Percentiles rank a stretch among this genome's conserved stretches.
These are phyloP conservation scores for Ophiostoma novo-ulmi DNA, from an alignment of 2,329 filamentous ascomycete genomes.

Conservation along the genomic window DNA sequence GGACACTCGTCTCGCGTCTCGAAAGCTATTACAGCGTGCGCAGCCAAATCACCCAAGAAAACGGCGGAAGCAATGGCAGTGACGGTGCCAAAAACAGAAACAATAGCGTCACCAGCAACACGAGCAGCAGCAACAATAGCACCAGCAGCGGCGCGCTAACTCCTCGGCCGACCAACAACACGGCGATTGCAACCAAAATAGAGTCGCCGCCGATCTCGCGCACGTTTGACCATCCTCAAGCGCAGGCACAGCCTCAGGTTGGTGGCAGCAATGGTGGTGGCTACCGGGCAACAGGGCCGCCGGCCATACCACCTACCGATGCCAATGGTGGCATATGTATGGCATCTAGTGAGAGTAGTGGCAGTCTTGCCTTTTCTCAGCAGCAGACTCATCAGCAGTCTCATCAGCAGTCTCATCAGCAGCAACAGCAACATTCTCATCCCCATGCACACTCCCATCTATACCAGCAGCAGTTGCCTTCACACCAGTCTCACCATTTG, in stretches of 20 bases:
- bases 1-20: constrained; percentile 23
- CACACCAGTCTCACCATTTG: constrained; percentile 10
- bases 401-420: not conserved
- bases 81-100: not conserved
- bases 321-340: not conserved
- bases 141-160: not conserved
- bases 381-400: not conserved
- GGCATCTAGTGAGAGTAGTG: not conserved
- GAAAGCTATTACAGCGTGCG: constrained; percentile 24
- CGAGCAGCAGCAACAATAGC: not conserved
- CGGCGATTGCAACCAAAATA: not conserved
- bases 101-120: not conserved
- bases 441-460: not conserved
- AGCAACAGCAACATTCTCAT: not conserved
- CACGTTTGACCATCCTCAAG: not conserved
- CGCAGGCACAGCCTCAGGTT: not conserved
- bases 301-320: not conserved
- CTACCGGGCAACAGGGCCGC: not conserved
- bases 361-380: not conserved
- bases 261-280: not conserved
- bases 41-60: constrained; percentile 1
- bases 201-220: constrained; percentile 4
- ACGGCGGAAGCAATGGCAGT: not conserved
- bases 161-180: not conserved
- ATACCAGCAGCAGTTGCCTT: not conserved